Evolutionary conservation across 805 yeast species (phyloP), one percentile per base, ranked within the genome.

Genomic region (Jamesozyma piceae): DNA sequence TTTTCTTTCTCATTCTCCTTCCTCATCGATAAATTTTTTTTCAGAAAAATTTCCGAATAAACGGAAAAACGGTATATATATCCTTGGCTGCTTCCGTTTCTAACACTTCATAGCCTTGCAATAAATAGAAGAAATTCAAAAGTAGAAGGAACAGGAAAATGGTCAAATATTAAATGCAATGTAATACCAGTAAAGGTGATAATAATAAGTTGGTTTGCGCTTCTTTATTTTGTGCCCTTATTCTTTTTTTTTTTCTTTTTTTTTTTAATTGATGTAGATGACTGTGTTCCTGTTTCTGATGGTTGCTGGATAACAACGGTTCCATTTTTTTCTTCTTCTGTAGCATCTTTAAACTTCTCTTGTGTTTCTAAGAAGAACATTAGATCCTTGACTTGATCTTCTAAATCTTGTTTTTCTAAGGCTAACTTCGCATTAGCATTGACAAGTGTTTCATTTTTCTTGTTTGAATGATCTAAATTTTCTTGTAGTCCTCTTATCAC

Each of bases 321-420:
- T 0, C 95, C 95, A 48, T 86, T 80, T 50, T 68, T 76, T 14
- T 82, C 80, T 29, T 81, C 90, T 11, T 81, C 82, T 3, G 78
- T 72, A 19, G 85, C 83, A 53, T 77, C 75, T 52, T 78, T 75
- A 53, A 86, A 74, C 62, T 81, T 83, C 43, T 78, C 82, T 55
- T 76, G 83, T 0, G 83, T 72, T 45, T 82, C 90, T 32, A 87
- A 62, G 54, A 69, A 85, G 48, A 85, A 82, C 95, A 88, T 84
- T 41, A 87, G 59, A 58, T 87, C 95, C 24, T 71, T 74, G 3
- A 78, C 78, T 56, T 82, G 85, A 33, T 80, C 86, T 35, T 70
- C 58, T 26, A 81, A 55, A 2, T 77, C 84, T 10, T 55, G 57
- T 11, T 73, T 77, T 38, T 71, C 65, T 2, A 45, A 45, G 35